A percentile compares a stretch with the other conserved stretches of the same genome.
These are phyloP conservation scores for Lizonia empirigonia DNA, from an alignment of 2,329 filamentous ascomycete species.

Conservation along the genomic window DNA sequence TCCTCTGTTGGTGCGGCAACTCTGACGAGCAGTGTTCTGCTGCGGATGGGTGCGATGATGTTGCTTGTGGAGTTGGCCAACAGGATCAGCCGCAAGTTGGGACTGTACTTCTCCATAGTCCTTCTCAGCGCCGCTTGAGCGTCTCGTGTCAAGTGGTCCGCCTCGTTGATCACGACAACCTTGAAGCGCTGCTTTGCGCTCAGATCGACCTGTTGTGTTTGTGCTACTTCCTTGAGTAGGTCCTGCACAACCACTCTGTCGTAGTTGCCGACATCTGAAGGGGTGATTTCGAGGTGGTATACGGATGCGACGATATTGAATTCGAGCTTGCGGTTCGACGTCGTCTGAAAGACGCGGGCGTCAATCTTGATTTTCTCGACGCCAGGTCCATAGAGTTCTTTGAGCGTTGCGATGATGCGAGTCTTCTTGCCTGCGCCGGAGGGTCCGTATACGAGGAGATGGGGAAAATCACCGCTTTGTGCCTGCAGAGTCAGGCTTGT, in stretches of 20 bases:
- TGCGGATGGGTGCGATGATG: slow-evolving; percentile 97
- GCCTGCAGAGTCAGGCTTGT: slow-evolving; percentile 62
- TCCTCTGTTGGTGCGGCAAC: slow-evolving; percentile 86
- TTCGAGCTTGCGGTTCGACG: slow-evolving; percentile 93
- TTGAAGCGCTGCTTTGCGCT: slow-evolving; percentile 92
- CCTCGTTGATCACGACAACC: slow-evolving; percentile 98
- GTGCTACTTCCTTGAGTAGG: slow-evolving; percentile 93
- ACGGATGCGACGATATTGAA: slow-evolving; percentile 98
- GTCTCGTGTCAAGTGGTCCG: slow-evolving; percentile 90
- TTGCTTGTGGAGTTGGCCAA: slow-evolving; percentile 96
- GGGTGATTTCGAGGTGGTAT: slow-evolving; percentile 98
- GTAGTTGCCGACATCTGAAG: slow-evolving; percentile 94
- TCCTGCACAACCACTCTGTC: slow-evolving; percentile 96
- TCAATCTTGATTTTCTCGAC: slow-evolving; percentile 99
- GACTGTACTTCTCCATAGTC: slow-evolving; percentile 99
- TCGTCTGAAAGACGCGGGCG: slow-evolving; percentile 93
- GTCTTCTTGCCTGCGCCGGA: slow-evolving; percentile 98
- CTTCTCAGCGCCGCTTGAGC: slow-evolving; percentile 92
- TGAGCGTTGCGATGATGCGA: slow-evolving; percentile 90
- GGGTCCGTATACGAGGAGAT: slow-evolving; percentile 94
- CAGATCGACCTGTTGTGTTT: slow-evolving; percentile 98
- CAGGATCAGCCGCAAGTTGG: slow-evolving; percentile 88
- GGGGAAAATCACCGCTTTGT: slow-evolving; percentile 95
- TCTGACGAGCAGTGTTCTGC: slow-evolving; percentile 85
- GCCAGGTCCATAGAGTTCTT: slow-evolving; percentile 91